Evolutionary conservation across 768 basidiomycete species (phyloP).

Genomic region (Mycena haematopus): DNA sequence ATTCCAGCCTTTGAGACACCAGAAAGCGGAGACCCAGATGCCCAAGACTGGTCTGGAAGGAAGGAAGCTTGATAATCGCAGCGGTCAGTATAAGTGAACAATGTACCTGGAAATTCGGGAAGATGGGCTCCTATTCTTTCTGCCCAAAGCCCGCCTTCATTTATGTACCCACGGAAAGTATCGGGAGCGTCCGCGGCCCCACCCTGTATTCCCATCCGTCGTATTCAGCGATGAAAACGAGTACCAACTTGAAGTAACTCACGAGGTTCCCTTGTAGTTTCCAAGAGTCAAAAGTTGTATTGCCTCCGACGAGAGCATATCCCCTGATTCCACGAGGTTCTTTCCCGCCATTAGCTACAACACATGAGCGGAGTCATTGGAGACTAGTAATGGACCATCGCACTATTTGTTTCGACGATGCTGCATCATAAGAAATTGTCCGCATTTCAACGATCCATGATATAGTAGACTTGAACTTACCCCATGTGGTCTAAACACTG

Average conservation of each 20-base stretch:
- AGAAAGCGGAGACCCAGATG: constrained; percentile 39
- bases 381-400: constrained; percentile 13
- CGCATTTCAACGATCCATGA: not conserved
- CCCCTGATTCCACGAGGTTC: constrained; percentile 57
- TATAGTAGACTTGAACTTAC: constrained; percentile 36
- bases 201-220: constrained; percentile 35
- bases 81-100: no score
- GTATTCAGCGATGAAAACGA: not conserved
- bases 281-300: constrained; percentile 46
- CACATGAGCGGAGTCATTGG: not conserved
- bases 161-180: constrained; percentile 53
- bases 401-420: constrained; percentile 56
- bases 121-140: constrained; percentile 59
- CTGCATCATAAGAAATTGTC: constrained; percentile 36
- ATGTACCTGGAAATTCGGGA: constrained; percentile 52
- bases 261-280: constrained; percentile 52
- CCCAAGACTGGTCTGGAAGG: constrained; percentile 49
- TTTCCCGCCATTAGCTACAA: constrained; percentile 53
- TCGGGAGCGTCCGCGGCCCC: constrained; percentile 50
- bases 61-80: no score
- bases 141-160: constrained; percentile 57
- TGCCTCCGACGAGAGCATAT: constrained; percentile 49
- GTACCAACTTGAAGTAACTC: constrained; percentile 14
- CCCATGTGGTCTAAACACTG: constrained; percentile 53
- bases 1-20: constrained; percentile 46